These are phyloP conservation scores for Aspergillus ellipticus DNA, from an alignment of 495 filamentous ascomycete genomes.

Conservation along the genomic window DNA sequence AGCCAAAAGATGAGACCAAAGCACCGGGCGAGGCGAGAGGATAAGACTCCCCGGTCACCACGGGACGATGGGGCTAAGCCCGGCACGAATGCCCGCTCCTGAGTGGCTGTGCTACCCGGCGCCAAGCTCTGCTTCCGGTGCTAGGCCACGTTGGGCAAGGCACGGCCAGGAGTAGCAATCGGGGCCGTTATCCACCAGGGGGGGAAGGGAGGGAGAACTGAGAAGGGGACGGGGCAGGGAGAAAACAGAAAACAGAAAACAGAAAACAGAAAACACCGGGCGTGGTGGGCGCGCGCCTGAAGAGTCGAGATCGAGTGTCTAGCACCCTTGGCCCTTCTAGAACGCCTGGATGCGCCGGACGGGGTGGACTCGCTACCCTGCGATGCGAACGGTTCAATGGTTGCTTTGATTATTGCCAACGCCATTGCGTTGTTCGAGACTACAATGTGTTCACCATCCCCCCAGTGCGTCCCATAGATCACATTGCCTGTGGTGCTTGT, in stretches of 20 bases:
- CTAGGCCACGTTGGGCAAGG: neutral
- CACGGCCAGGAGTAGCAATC: neutral
- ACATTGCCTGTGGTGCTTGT: too few species aligned
- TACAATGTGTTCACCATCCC: neutral
- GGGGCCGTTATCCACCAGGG: neutral
- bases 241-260: too few species aligned
- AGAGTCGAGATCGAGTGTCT: neutral
- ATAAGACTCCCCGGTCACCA: neutral
- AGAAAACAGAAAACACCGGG: neutral
- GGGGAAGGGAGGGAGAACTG: too few species aligned
- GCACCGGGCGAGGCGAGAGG: neutral
- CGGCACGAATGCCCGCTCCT: too few species aligned
- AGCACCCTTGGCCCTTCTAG: neutral
- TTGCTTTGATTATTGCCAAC: neutral
- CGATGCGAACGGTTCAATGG: neutral
- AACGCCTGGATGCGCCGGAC: neutral
- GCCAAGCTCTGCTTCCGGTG: conserved; percentile 11
- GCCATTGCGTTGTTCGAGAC: conserved; percentile 2
- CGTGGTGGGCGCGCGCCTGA: neutral
- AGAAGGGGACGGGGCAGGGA: too few species aligned
- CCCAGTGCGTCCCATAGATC: neutral
- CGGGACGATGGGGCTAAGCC: neutral
- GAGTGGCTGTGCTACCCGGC: neutral
- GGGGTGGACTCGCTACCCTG: neutral
- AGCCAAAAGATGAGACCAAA: neutral